Conservation (phyloP, 1,284 basidiomycete genomes). For the Irpex rosettiformis region DNA sequence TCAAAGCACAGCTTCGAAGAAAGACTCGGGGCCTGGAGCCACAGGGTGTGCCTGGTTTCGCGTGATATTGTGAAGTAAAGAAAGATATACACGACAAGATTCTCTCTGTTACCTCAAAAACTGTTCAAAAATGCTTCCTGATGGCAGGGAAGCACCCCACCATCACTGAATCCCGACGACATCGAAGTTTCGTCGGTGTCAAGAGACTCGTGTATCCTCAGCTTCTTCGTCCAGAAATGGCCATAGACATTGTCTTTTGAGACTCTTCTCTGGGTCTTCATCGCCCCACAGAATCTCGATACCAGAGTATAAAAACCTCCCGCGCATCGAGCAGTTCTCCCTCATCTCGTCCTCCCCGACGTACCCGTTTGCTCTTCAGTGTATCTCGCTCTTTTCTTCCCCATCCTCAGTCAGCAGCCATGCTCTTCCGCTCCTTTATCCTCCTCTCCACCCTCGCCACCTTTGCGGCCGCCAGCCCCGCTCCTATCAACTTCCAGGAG, state of each 20-base stretch:
- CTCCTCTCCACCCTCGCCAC: neutral
- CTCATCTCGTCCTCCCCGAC: neutral
- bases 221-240: neutral
- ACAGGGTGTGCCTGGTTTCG: no score
- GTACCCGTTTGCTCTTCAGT: neutral
- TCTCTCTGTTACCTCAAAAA: no score
- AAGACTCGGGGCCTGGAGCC: no score
- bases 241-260: neutral
- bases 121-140: neutral
- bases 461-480: neutral
- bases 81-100: no score
- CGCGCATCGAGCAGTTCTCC: neutral
- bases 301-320: neutral
- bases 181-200: slow-evolving; percentile 1
- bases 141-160: neutral
- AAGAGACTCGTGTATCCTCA: neutral
- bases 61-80: no score
- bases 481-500: neutral
- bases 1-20: no score
- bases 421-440: slow-evolving; percentile 1
- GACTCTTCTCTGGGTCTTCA: neutral
- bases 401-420: neutral
- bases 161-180: neutral
- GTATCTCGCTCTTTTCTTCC: neutral
- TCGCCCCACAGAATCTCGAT: neutral